These are phyloP conservation scores for Verticillium zaregamsianum DNA, from an alignment of 2,329 filamentous ascomycete genomes.

Conservation along the genomic window DNA sequence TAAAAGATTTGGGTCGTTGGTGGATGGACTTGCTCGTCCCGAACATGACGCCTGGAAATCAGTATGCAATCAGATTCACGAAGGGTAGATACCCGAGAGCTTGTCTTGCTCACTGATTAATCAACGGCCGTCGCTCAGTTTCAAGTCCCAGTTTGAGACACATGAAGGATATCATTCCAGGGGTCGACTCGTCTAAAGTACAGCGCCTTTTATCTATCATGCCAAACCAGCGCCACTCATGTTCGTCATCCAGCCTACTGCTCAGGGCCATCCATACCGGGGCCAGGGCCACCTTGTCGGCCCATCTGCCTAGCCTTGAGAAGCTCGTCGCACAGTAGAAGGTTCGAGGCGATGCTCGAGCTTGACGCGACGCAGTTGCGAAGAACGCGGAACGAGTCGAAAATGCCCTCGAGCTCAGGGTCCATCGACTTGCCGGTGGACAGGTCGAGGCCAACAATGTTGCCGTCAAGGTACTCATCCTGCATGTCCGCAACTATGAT, in stretches of 20 bases:
- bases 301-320: conserved; percentile 97
- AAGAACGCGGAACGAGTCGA: conserved; percentile 92
- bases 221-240: conserved; percentile 35
- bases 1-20: no score
- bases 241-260: conserved; percentile 29
- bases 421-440: conserved; percentile 91
- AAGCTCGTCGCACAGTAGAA: conserved; percentile 93
- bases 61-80: no score
- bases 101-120: no score
- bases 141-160: not conserved
- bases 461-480: conserved; percentile 80
- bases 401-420: conserved; percentile 85
- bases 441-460: conserved; percentile 81
- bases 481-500: conserved; percentile 73
- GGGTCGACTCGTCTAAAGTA: conserved; percentile 12
- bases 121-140: no score
- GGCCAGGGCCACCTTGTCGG: conserved; percentile 56
- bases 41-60: no score
- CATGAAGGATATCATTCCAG: conserved; percentile 12
- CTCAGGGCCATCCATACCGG: conserved; percentile 59
- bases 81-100: no score
- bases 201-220: conserved; percentile 31
- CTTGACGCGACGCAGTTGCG: conserved; percentile 92
- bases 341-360: conserved; percentile 90
- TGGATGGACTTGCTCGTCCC: no score